These are phyloP conservation scores for Collybiopsis confluens DNA, from an alignment of 768 basidiomycete genomes.

Conservation along the genomic window DNA sequence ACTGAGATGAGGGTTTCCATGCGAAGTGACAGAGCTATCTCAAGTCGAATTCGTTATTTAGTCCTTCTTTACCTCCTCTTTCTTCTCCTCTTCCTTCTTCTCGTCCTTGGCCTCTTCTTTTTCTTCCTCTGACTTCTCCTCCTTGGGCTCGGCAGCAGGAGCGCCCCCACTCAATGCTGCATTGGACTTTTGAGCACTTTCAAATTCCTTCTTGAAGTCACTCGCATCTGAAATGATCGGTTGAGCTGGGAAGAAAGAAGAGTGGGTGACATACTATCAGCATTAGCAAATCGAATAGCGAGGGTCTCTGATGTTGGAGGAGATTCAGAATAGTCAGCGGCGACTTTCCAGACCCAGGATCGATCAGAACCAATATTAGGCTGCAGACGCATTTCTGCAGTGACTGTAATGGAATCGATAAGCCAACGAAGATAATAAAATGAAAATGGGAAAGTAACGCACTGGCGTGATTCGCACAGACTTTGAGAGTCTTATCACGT, in stretches of 20 bases:
- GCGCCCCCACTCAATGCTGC: constrained; percentile 29
- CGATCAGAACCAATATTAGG: constrained; percentile 98
- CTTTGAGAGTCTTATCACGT: constrained; percentile 99
- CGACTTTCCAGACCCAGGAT: constrained; percentile 99
- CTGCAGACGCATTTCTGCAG: constrained; percentile 87
- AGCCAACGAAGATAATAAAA: constrained; percentile 5
- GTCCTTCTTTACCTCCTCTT: constrained; percentile 23
- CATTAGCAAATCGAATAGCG: constrained; percentile 96
- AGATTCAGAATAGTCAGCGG: constrained; percentile 89
- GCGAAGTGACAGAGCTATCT: neutral
- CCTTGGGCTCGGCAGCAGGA: constrained; percentile 17
- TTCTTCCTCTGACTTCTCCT: constrained; percentile 25
- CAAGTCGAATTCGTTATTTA: neutral
- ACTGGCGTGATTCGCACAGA: constrained; percentile 98
- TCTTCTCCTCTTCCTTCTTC: constrained; percentile 22
- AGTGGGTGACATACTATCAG: constrained; percentile 70
- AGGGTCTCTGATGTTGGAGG: constrained; percentile 92
- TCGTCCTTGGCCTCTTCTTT: constrained; percentile 24
- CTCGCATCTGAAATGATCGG: constrained; percentile 60
- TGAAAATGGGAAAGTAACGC: constrained; percentile 26
- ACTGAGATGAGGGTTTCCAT: neutral
- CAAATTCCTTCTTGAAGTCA: constrained; percentile 87
- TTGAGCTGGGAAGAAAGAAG: neutral
- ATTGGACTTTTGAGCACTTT: constrained; percentile 76
- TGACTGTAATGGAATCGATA: constrained; percentile 49